Evolutionary conservation across 805 yeast species (phyloP).

Genomic region (Peterozyma xylosa): DNA sequence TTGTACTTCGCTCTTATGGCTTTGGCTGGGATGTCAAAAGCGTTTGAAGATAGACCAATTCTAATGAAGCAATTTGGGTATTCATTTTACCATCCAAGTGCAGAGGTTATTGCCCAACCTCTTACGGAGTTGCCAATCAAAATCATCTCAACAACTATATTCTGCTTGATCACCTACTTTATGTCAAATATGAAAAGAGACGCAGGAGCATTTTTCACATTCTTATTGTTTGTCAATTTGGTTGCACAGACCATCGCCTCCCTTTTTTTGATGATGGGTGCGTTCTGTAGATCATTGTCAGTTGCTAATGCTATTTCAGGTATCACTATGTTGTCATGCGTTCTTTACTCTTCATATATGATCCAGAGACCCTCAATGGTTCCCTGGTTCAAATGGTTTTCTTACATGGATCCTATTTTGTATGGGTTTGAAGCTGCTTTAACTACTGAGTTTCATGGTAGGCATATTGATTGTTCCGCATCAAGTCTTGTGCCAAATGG

Average conservation of each 20-base stretch:
- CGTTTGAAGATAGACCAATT: conserved; percentile 48
- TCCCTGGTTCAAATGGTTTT: conserved; percentile 68
- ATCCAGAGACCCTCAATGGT: conserved; percentile 55
- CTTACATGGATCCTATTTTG: conserved; percentile 48
- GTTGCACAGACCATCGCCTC: conserved; percentile 40
- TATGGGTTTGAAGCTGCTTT: conserved; percentile 59
- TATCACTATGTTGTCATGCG: conserved; percentile 37
- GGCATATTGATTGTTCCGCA: conserved; percentile 44
- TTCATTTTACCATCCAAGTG: conserved; percentile 66
- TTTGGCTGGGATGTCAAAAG: conserved; percentile 35
- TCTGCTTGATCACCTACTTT: conserved; percentile 47
- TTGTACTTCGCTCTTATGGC: conserved; percentile 45
- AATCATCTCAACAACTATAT: conserved; percentile 32
- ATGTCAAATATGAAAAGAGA: conserved; percentile 40
- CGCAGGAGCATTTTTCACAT: conserved; percentile 49
- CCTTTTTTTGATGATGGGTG: conserved; percentile 47
- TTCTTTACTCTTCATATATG: conserved; percentile 60
- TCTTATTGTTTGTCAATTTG: conserved; percentile 34
- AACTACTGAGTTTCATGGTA: conserved; percentile 56
- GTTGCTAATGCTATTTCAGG: conserved; percentile 59
- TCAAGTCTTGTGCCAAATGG: conserved; percentile 52
- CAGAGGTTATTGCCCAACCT: conserved; percentile 60
- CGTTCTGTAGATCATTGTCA: conserved; percentile 39
- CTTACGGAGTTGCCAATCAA: conserved; percentile 61
- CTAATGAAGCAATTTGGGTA: conserved; percentile 66